Conservation (phyloP, 140 eudicot species). For the Eryngium alpinum region DNA sequence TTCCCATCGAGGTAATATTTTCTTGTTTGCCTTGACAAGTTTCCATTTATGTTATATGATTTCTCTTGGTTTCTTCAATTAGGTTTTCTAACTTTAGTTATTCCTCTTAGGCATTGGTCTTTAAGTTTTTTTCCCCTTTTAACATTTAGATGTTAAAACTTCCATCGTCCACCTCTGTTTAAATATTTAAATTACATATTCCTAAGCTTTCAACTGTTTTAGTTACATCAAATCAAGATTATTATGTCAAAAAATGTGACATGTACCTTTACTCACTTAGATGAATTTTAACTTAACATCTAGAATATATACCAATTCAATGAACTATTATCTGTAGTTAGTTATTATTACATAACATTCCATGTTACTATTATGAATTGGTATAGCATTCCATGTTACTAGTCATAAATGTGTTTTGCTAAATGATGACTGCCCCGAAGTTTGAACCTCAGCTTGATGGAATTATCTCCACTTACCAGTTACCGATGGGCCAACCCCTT, state of each 20-base stretch:
- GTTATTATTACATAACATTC: background rate
- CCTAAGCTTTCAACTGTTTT: background rate
- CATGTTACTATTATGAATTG: no score
- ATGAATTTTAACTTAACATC: no score
- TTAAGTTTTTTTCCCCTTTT: background rate
- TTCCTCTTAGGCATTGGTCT: background rate
- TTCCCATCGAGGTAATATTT: conserved; percentile 67
- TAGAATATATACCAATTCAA: background rate
- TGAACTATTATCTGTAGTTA: background rate
- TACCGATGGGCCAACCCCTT: no score
- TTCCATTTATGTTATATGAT: background rate
- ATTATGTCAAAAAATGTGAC: background rate
- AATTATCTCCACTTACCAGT: no score
- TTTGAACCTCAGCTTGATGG: no score
- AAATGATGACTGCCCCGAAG: no score
- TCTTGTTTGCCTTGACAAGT: background rate
- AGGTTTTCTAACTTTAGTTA: background rate
- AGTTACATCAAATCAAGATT: background rate
- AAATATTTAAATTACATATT: background rate
- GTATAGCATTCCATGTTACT: no score
- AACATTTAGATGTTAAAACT: no score
- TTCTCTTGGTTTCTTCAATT: background rate
- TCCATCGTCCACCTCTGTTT: no score
- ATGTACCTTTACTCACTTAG: background rate
- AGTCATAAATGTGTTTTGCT: background rate